A percentile compares a stretch with the other conserved stretches of the same genome.
These are phyloP conservation scores for Aspergillus eucalypticola DNA, from an alignment of 2,329 filamentous ascomycete genomes.

Conservation along the genomic window DNA sequence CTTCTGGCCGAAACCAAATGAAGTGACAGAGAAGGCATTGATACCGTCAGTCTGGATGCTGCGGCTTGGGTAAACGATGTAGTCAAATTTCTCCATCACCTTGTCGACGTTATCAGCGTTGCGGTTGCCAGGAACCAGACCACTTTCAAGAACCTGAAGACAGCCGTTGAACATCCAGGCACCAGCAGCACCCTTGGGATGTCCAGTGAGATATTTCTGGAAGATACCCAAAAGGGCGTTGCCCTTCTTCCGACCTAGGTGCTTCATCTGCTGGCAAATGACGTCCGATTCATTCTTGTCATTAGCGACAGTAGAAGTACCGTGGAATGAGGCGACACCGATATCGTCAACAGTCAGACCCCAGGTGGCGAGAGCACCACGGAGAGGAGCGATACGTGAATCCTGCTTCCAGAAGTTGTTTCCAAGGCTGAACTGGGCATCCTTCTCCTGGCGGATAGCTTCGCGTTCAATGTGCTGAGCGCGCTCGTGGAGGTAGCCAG, in stretches of 20 bases:
- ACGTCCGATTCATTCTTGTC: constrained; percentile 99
- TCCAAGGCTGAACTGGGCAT: constrained; percentile 86
- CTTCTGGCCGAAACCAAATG: constrained; percentile 99
- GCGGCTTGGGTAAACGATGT: constrained; percentile 94
- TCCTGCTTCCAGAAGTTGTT: constrained; percentile 99
- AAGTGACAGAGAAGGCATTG: constrained; percentile 98
- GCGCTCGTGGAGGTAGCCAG: constrained; percentile 83
- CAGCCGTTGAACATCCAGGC: constrained; percentile 99
- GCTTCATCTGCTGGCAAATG: constrained; percentile 91
- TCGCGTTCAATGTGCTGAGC: constrained; percentile 84
- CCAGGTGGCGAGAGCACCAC: constrained; percentile 95
- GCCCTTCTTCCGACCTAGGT: constrained; percentile 93
- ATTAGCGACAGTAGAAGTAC: constrained; percentile 96
- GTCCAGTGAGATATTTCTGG: constrained; percentile 98
- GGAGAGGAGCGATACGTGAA: constrained; percentile 86
- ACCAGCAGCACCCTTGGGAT: constrained; percentile 98
- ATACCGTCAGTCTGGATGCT: constrained; percentile 96
- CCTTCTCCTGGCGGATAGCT: constrained; percentile 86
- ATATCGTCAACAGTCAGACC: constrained; percentile 96
- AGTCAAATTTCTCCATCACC: constrained; percentile 95
- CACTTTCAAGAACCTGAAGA: constrained; percentile 90
- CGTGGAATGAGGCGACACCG: constrained; percentile 95
- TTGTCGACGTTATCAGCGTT: constrained; percentile 98
- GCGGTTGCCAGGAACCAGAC: constrained; percentile 92
- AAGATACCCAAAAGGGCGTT: constrained; percentile 96